phyloP scores from a whole-genome alignment of 352 stramenopile species.

The Pythium rhizo-oryzae region DNA sequence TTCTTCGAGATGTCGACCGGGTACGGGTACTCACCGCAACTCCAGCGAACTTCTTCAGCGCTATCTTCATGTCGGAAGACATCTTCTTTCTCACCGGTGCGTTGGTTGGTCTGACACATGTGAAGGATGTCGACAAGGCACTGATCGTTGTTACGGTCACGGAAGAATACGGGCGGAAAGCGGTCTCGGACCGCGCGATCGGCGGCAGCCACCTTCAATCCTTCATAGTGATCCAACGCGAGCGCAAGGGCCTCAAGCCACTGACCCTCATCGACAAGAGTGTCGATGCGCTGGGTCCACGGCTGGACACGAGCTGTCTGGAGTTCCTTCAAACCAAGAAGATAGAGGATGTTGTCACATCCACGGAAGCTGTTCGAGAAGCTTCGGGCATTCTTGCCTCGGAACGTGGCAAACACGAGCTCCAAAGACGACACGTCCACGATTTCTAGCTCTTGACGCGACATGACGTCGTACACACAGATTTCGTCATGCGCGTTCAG shows the following conservation, averaged over 20 bases:
- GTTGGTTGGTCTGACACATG: constrained; percentile 91
- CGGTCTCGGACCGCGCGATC: constrained; percentile 82
- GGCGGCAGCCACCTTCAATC: constrained; percentile 78
- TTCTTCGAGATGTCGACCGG: constrained; percentile 78
- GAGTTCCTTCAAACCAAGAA: constrained; percentile 93
- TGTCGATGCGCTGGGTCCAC: constrained; percentile 93
- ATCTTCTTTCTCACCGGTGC: constrained; percentile 86
- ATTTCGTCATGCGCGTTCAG: constrained; percentile 96
- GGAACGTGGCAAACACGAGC: constrained; percentile 93
- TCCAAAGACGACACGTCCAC: constrained; percentile 94
- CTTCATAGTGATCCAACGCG: constrained; percentile 96
- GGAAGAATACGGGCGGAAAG: constrained; percentile 89
- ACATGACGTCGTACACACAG: constrained; percentile 96
- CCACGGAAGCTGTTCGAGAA: constrained; percentile 91
- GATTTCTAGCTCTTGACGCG: constrained; percentile 94
- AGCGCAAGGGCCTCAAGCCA: constrained; percentile 97
- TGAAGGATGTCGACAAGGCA: constrained; percentile 89
- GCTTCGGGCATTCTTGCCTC: constrained; percentile 78
- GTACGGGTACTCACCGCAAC: constrained; percentile 81
- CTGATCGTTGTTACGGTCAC: constrained; percentile 88
- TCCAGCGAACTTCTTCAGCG: constrained; percentile 83
- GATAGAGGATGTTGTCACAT: constrained; percentile 93
- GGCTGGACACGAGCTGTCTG: constrained; percentile 91
- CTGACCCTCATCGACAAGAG: constrained; percentile 94
- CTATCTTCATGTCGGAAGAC: constrained; percentile 71